Evolutionary conservation across 352 stramenopile genomes (phyloP).

Genomic region (Globisporangium apiculatum): DNA sequence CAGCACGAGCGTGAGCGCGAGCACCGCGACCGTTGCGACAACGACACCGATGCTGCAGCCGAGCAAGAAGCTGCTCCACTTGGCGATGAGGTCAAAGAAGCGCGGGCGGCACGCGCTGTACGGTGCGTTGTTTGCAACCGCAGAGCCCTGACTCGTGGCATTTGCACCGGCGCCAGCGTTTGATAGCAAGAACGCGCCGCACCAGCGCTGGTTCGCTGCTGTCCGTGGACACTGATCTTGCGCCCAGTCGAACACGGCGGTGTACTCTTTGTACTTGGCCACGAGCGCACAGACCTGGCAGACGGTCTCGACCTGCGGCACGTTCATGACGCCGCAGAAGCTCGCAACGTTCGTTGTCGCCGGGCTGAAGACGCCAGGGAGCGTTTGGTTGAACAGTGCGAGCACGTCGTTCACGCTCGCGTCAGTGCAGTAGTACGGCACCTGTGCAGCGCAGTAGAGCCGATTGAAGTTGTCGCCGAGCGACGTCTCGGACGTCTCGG

Average conservation of each 20-base stretch:
- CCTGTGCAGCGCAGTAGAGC: conserved; percentile 75
- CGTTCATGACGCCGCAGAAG: conserved; percentile 35
- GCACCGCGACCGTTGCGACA: conserved; percentile 34
- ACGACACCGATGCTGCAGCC: conserved; percentile 45
- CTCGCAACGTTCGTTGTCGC: conserved; percentile 42
- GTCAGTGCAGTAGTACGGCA: conserved; percentile 71
- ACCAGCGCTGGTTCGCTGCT: conserved; percentile 60
- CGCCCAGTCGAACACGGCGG: conserved; percentile 57
- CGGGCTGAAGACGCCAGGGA: conserved; percentile 29
- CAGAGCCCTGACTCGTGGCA: conserved; percentile 17
- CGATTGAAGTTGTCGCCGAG: conserved; percentile 70
- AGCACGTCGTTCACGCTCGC: conserved; percentile 37
- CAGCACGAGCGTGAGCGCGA: conserved; percentile 54
- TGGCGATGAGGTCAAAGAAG: conserved; percentile 60
- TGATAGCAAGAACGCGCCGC: conserved; percentile 48
- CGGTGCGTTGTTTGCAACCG: conserved; percentile 34
- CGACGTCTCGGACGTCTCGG: conserved; percentile 31
- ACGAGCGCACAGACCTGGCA: conserved; percentile 55
- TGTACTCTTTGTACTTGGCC: conserved; percentile 52
- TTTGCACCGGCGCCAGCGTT: conserved; percentile 5
- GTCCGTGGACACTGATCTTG: conserved; percentile 45
- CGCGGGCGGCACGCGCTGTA: conserved; percentile 59
- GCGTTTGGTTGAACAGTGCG: conserved; percentile 42
- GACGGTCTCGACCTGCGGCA: conserved; percentile 37
- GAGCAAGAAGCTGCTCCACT: conserved; percentile 62